phyloP scores from a whole-genome alignment of 257 asterid species.

The Vinca minor region DNA sequence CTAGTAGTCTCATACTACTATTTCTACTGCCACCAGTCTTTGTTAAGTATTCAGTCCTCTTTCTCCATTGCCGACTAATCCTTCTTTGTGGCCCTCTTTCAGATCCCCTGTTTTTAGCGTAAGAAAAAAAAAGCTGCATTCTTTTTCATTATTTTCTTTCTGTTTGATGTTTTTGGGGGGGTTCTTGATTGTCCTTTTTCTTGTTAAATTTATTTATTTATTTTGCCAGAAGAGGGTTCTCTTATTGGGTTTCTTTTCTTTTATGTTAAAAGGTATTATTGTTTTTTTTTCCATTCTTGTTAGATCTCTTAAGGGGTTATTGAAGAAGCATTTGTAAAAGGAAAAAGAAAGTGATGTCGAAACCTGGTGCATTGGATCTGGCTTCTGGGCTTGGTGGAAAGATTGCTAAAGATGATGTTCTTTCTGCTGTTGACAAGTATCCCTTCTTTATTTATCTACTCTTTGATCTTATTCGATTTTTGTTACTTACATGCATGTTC shows the following conservation, averaged over 20 bases:
- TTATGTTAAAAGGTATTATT: background rate
- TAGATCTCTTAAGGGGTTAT: slow-evolving; percentile 1
- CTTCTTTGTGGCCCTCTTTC: background rate
- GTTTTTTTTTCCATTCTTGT: background rate
- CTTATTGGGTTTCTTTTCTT: no score
- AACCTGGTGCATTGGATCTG: slow-evolving; percentile 71
- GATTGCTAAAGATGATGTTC: slow-evolving; percentile 67
- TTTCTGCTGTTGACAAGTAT: slow-evolving; percentile 82
- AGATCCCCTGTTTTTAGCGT: background rate
- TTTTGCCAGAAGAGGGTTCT: background rate
- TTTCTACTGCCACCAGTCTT: no score
- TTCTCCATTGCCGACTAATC: background rate
- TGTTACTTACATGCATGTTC: slow-evolving; percentile 7
- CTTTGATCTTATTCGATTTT: background rate
- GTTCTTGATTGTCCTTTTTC: background rate
- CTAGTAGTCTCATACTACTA: no score
- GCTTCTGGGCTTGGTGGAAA: slow-evolving; percentile 89
- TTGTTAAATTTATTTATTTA: background rate
- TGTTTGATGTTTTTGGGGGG: background rate
- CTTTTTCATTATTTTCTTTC: background rate
- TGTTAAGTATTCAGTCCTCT: no score
- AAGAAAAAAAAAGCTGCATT: background rate
- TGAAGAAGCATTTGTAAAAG: slow-evolving; percentile 6
- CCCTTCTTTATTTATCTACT: background rate
- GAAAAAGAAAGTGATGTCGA: no score